Conservation (phyloP, 2,329 filamentous ascomycete species). For the Calcarisporium arbuscula region DNA sequence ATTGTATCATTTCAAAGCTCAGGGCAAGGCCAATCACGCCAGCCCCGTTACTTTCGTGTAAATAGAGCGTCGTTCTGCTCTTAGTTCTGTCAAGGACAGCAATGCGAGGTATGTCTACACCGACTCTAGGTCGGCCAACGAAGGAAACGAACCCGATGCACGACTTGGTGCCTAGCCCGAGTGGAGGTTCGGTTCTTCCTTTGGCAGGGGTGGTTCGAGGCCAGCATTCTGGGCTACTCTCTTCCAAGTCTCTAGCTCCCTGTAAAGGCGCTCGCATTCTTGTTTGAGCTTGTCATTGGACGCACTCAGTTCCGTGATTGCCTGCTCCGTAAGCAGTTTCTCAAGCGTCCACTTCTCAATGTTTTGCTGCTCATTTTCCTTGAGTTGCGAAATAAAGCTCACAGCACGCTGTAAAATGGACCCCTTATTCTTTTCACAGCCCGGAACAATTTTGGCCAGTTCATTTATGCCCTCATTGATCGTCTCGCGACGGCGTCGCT, state of each 20-base stretch:
- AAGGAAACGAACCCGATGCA: constrained; percentile 11
- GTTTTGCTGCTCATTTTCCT: constrained; percentile 89
- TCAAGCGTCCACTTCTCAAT: constrained; percentile 91
- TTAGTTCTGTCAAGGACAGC: too few species aligned
- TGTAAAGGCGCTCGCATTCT: constrained; percentile 71
- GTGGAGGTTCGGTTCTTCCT: constrained; percentile 25
- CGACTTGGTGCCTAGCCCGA: constrained; percentile 21
- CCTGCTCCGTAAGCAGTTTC: constrained; percentile 84
- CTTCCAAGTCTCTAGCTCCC: constrained; percentile 76
- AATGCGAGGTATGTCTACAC: too few species aligned
- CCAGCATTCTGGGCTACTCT: constrained; percentile 57
- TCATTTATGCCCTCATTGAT: constrained; percentile 99
- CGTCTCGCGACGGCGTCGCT: constrained; percentile 90
- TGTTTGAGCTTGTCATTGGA: constrained; percentile 83
- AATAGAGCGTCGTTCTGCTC: too few species aligned
- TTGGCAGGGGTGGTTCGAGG: constrained; percentile 36
- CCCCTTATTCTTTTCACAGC: constrained; percentile 98
- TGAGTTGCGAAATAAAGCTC: constrained; percentile 88
- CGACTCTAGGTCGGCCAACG: too few species aligned
- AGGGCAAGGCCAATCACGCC: too few species aligned
- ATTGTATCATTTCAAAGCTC: too few species aligned
- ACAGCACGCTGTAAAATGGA: constrained; percentile 91
- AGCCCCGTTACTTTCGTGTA: too few species aligned
- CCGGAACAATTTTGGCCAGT: constrained; percentile 92
- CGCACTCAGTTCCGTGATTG: constrained; percentile 78